Evolutionary conservation across 441 rosid genomes (phyloP).

Genomic region (Euphorbia celastroides): DNA sequence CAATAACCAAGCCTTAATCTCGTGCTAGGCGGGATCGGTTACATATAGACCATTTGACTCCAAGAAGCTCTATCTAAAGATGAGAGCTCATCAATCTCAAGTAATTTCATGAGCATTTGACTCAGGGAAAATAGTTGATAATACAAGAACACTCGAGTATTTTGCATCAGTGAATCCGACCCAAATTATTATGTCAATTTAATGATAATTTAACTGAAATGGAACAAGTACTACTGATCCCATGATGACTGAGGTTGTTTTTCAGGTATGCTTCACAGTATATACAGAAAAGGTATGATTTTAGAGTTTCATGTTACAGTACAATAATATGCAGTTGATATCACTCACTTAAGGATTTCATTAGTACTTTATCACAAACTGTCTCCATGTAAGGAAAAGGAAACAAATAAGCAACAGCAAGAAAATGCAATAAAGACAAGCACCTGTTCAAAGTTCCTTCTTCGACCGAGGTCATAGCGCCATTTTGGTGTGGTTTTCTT

Average conservation of each 20-base stretch:
- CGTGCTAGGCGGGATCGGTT: too few relatives aligned
- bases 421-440: conserved; percentile 9
- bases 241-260: background rate
- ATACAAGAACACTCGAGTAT: background rate
- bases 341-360: too few relatives aligned
- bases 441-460: conserved; percentile 81
- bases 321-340: too few relatives aligned
- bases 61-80: too few relatives aligned
- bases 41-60: too few relatives aligned
- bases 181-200: background rate
- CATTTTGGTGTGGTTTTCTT: conserved; percentile 75
- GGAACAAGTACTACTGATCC: too few relatives aligned
- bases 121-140: background rate
- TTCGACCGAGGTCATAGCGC: conserved; percentile 79
- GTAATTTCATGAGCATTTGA: background rate
- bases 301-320: background rate
- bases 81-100: too few relatives aligned
- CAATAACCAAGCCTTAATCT: too few relatives aligned
- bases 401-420: too few relatives aligned
- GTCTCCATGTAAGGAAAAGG: too few relatives aligned
- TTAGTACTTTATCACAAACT: too few relatives aligned
- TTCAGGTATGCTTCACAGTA: background rate
- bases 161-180: background rate
- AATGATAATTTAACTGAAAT: too few relatives aligned
- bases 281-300: background rate